phyloP scores from a whole-genome alignment of 176 grass and related monocot genomes.

The Bolboschoenus planiculmis region DNA sequence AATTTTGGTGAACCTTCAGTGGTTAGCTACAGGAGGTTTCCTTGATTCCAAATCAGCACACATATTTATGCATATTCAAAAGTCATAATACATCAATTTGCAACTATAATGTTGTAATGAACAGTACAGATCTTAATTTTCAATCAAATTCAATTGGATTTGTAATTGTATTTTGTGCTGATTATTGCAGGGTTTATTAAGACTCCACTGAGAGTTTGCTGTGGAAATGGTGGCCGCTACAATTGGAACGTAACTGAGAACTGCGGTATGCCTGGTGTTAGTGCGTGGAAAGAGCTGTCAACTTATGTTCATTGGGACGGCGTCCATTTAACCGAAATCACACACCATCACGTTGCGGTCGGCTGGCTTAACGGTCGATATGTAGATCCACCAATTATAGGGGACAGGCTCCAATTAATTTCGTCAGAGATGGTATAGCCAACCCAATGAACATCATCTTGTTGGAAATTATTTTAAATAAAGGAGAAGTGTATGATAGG shows the following conservation, averaged over 20 bases:
- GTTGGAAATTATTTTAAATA: too few species aligned
- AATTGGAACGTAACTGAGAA: conserved; percentile 23
- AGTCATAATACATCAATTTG: background rate
- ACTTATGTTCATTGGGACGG: conserved; percentile 28
- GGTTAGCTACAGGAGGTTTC: too few species aligned
- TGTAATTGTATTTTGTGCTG: background rate
- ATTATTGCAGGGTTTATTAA: conserved; percentile 25
- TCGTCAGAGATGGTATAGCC: background rate
- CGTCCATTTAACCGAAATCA: conserved; percentile 25
- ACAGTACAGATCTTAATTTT: background rate
- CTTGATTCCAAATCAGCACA: too few species aligned
- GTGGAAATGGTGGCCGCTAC: conserved; percentile 22
- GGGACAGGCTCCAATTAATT: background rate
- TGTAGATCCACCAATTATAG: conserved; percentile 20
- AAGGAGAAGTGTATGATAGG: too few species aligned
- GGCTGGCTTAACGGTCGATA: conserved; percentile 21
- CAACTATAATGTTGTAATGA: background rate
- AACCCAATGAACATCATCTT: background rate
- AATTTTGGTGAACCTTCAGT: background rate
- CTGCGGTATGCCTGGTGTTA: conserved; percentile 13
- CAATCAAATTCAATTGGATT: background rate
- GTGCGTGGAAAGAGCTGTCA: conserved; percentile 12
- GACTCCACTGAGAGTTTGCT: conserved; percentile 20
- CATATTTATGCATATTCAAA: too few species aligned
- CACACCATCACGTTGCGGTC: conserved; percentile 13